phyloP scores from a whole-genome alignment of 495 filamentous ascomycete species.

The Chaetomium fimeti region DNA sequence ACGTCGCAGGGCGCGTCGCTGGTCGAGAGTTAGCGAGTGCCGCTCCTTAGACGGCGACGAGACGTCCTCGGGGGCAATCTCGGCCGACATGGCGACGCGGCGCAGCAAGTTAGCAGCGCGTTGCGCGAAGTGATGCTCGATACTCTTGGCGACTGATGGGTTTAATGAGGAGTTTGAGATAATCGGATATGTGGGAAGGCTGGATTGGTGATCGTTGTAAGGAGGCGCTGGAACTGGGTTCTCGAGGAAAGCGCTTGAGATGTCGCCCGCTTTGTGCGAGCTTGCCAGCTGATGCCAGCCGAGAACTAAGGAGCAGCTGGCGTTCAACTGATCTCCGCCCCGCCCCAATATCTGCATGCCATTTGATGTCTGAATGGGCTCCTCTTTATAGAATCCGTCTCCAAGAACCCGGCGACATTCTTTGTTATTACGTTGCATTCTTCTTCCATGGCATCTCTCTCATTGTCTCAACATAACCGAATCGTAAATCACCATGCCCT shows the following conservation, averaged over 20 bases:
- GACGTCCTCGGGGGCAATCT: constrained; percentile 19
- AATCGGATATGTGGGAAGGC: constrained; percentile 22
- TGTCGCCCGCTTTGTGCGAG: not conserved
- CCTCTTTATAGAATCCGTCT: too few relatives aligned
- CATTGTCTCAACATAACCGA: too few relatives aligned
- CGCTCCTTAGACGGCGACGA: constrained; percentile 43
- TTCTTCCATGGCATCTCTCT: too few relatives aligned
- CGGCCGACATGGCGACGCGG: constrained; percentile 25
- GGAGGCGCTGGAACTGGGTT: constrained; percentile 16
- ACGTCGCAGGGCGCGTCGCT: constrained; percentile 52
- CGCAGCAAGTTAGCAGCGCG: constrained; percentile 8
- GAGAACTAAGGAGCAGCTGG: not conserved
- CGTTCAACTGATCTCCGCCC: not conserved
- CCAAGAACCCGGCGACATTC: too few relatives aligned
- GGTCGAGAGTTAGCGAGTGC: constrained; percentile 53
- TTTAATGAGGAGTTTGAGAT: constrained; percentile 21
- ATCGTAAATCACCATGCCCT: too few relatives aligned
- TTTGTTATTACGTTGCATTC: too few relatives aligned
- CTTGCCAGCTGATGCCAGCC: not conserved
- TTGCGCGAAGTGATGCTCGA: constrained; percentile 10
- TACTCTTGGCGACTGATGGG: constrained; percentile 22
- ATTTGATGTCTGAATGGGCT: not conserved
- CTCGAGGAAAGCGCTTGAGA: not conserved
- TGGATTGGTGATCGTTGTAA: constrained; percentile 32
- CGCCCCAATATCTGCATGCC: not conserved